Base-by-base conservation (phyloP, 75 land plant genomes). In the Larix kaempferi region DNA sequence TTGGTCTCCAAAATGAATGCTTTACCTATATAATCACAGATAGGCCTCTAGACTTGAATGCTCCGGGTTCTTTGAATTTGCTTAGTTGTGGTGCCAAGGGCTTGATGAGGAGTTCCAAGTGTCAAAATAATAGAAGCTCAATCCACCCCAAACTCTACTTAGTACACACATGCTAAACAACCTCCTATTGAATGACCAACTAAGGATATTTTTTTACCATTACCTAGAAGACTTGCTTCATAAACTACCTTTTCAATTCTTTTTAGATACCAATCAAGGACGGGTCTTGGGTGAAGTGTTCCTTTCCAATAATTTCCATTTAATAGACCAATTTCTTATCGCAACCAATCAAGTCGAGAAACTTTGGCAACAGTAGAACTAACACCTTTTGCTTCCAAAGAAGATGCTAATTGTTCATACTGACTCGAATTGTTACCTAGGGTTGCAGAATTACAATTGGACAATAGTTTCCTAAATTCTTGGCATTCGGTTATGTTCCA, bases 101-200 rank as follows among this genome's bases (percentile, higher is more conserved):
- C 33, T 0, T 78, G 81, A 88, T 92, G 98, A 58, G 98, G 98
- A 55, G 93, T 86, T 71, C 98, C 98, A 71, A 95, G 93, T 66
- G 95, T 91, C 82, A 95, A 77, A 55, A 95, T 80, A 76, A 95
- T 76, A 74, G 93, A 86, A 54, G 91, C 84, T 61, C 88, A 77
- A n/a, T 88, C 86, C 10, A 27, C 49, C 19, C 92, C 95, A 78
- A 86, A 95, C 64, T 91, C 91, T 80, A 88, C 86, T 92, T 92
- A 86, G 87, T 89, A 95, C 2, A 95, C 86, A 35, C 95, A 90
- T 19, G 92, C 95, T 57, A 95, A 82, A 95, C 98, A 95, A 75
- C 98, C 98, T 66, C 98, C 95, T 11, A 92, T 93, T 61, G 98
- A 95, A 78, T 95, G 98, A 19, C 90, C 98, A 77, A 95, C 82